Conservation (phyloP, 2,329 filamentous ascomycete genomes). For the Nemania diffusa region DNA sequence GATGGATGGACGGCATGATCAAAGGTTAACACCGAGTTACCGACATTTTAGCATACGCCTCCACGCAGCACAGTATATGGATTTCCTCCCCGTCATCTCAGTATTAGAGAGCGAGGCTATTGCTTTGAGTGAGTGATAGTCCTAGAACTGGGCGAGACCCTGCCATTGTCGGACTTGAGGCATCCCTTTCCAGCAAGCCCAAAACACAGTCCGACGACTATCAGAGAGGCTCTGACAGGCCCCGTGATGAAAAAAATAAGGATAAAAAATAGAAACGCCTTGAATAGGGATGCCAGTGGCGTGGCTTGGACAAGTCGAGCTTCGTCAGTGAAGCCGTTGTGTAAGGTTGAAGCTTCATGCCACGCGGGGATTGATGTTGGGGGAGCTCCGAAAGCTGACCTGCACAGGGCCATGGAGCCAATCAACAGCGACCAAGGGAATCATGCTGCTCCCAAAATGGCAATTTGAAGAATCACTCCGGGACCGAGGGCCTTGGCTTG, state of each 20-base stretch:
- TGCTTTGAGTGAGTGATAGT: background rate
- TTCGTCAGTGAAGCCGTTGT: slow-evolving; percentile 18
- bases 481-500: slow-evolving; percentile 30
- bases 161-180: background rate
- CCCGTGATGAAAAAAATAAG: background rate
- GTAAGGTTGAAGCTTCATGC: slow-evolving; percentile 22
- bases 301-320: slow-evolving; percentile 8
- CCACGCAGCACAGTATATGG: slow-evolving; percentile 8
- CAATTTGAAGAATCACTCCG: slow-evolving; percentile 16
- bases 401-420: slow-evolving; percentile 16
- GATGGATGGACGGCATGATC: background rate
- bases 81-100: background rate
- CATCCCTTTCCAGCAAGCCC: background rate
- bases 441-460: slow-evolving; percentile 26
- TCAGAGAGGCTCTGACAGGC: background rate
- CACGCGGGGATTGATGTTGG: slow-evolving; percentile 32
- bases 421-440: slow-evolving; percentile 20
- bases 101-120: background rate
- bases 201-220: background rate
- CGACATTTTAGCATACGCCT: slow-evolving; percentile 6
- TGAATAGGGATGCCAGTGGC: background rate
- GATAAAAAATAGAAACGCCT: background rate
- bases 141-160: background rate
- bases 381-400: slow-evolving; percentile 34
- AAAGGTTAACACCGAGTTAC: slow-evolving; percentile 19